Evolutionary conservation across 768 basidiomycete species (phyloP).

Genomic region (Boletales sp.): DNA sequence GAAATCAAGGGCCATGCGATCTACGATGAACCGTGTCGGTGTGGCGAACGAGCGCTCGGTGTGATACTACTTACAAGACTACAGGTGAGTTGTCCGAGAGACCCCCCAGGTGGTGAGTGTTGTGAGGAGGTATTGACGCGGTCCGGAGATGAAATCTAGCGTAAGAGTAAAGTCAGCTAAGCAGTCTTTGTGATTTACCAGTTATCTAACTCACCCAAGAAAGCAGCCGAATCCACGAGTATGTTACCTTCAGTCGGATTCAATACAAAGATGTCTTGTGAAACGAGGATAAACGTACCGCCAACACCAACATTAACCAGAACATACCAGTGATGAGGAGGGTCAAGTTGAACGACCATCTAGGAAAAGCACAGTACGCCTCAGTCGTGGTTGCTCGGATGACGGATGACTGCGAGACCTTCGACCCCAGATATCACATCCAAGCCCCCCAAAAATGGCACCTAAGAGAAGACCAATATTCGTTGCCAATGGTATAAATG

Average conservation of each 20-base stretch:
- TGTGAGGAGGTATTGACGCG: conserved; percentile 57
- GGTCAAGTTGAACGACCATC: conserved; percentile 54
- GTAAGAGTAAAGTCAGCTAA: not conserved
- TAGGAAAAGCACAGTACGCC: conserved; percentile 3
- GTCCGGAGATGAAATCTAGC: conserved; percentile 48
- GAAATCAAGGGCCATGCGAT: conserved; percentile 60
- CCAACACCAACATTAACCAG: conserved; percentile 49
- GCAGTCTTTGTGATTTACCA: no score
- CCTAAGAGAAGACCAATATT: conserved; percentile 54
- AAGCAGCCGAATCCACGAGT: conserved; percentile 52
- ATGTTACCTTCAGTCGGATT: conserved; percentile 39
- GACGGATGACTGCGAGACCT: conserved; percentile 24
- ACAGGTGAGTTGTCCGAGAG: conserved; percentile 49
- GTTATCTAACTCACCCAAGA: conserved; percentile 35
- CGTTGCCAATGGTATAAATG: conserved; percentile 47
- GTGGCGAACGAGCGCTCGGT: not conserved
- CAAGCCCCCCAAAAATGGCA: conserved; percentile 47
- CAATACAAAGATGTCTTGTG: not conserved
- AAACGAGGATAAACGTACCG: conserved; percentile 21
- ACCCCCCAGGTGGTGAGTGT: conserved; percentile 59
- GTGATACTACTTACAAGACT: conserved; percentile 35
- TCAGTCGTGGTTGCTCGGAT: not conserved
- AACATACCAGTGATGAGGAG: conserved; percentile 52
- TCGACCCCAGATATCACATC: conserved; percentile 51
- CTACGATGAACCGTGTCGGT: conserved; percentile 20